Base-by-base conservation (phyloP, 1,284 basidiomycete species). In the Microbotryomycetes sp. region DNA sequence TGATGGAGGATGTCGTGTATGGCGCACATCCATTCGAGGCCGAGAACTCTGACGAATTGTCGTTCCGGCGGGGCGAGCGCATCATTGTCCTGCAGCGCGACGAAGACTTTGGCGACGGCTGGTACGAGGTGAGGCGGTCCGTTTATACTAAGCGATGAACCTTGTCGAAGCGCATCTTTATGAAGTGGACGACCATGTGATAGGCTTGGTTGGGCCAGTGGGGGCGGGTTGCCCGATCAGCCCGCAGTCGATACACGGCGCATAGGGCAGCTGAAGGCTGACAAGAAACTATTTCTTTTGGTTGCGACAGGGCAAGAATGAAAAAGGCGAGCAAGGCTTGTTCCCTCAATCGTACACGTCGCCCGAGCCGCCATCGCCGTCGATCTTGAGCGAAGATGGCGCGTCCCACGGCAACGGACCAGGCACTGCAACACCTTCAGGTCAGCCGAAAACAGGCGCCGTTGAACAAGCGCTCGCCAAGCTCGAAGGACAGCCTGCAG, bases 101-200 rank as follows among this genome's bases (percentile, higher is more conserved):
- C 75, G 94, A 98, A 67, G 79, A 85, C 60, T 98, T 91, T 74
- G 84, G 85, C 47, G 94, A 98, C 76, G 94, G 94, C n/a, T 98
- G 94, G 94, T 97, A 90, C 91, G 87, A 91, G 83, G 92, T 92
- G 72, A 76, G 88, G 79, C 15, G 5, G 6, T 31, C 63, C 45
- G 35, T 41, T 18, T 11, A 41, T 41, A n/a, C n/a, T n/a, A n/a
- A n/a, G n/a, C n/a, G n/a, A n/a, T n/a, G n/a, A n/a, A n/a, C n/a
- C n/a, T n/a, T n/a, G n/a, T n/a, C n/a, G n/a, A n/a, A 66, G 57
- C 56, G 28, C 60, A 59, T 55, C 45, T 49, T 48, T 60, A 54
- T 45, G 11, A 41, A 41, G 35, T 18, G 18, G 35, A 41, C 18
- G 18, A 9, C 35, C 35, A 18, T 41, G 35, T 52, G 63, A 48